Evolutionary conservation across 1,284 basidiomycete genomes (phyloP).

Genomic region (Cryptococcus sp.): DNA sequence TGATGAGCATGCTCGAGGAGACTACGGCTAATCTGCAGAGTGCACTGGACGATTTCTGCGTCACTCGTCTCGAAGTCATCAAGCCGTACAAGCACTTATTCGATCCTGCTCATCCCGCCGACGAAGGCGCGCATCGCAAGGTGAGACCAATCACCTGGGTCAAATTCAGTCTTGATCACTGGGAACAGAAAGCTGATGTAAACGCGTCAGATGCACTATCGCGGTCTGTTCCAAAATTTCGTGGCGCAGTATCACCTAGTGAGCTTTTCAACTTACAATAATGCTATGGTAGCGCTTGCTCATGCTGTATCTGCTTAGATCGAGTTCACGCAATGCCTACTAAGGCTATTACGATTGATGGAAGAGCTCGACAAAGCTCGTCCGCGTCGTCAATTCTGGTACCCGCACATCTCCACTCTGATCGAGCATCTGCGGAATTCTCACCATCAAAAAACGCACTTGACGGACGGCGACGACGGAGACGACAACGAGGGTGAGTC

Average conservation of each 20-base stretch:
- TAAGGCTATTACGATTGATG: slow-evolving; percentile 60
- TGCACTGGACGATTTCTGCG: slow-evolving; percentile 58
- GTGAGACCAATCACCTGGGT: slow-evolving; percentile 1
- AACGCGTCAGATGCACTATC: slow-evolving; percentile 36
- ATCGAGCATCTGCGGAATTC: slow-evolving; percentile 30
- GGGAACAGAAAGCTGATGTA: slow-evolving; percentile 2
- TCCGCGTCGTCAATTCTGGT: slow-evolving; percentile 64
- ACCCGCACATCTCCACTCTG: slow-evolving; percentile 58
- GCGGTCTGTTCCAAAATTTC: slow-evolving; percentile 62
- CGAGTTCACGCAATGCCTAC: slow-evolving; percentile 58
- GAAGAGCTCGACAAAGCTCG: slow-evolving; percentile 63
- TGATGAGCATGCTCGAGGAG: slow-evolving; percentile 5
- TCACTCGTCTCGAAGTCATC: slow-evolving; percentile 60
- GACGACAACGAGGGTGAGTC: slow-evolving; percentile 36
- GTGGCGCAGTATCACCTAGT: slow-evolving; percentile 71
- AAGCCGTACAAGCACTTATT: slow-evolving; percentile 70
- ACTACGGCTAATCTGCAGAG: slow-evolving; percentile 17
- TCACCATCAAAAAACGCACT: slow-evolving; percentile 22
- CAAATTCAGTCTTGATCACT: background rate
- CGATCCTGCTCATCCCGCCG: slow-evolving; percentile 53
- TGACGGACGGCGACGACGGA: slow-evolving; percentile 33
- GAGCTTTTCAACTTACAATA: background rate
- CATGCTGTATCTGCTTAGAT: slow-evolving; percentile 37
- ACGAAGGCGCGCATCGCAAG: slow-evolving; percentile 21
- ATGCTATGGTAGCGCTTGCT: too few species aligned